phyloP scores from a whole-genome alignment of 306 rosid species.

The Prunus padus region DNA sequence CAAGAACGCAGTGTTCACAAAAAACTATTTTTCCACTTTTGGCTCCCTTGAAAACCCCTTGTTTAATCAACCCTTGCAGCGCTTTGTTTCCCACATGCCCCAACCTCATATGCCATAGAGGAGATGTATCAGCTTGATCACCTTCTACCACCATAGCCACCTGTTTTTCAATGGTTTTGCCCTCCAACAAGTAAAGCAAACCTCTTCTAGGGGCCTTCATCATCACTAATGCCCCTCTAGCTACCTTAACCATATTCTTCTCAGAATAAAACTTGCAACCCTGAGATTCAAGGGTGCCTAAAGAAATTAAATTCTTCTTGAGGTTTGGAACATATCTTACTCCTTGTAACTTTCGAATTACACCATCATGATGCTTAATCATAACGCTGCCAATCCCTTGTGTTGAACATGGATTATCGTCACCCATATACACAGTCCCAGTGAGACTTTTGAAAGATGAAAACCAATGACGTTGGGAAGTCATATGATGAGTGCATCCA shows the following conservation, averaged over 20 bases:
- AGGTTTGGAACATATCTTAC: neutral
- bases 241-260: neutral
- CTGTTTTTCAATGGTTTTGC: no score
- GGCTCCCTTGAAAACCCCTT: neutral
- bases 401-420: neutral
- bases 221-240: neutral
- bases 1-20: neutral
- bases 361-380: neutral
- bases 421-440: neutral
- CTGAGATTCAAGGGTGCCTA: neutral
- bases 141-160: neutral
- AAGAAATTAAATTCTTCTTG: neutral
- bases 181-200: neutral
- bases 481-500: no score
- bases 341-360: neutral
- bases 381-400: neutral
- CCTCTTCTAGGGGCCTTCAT: neutral
- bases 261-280: neutral
- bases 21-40: neutral
- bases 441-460: no score
- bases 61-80: neutral
- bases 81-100: neutral
- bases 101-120: neutral
- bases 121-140: neutral
- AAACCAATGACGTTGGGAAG: no score